phyloP scores from a whole-genome alignment of 139 green algal genomes.

The Haematococcus sp. region DNA sequence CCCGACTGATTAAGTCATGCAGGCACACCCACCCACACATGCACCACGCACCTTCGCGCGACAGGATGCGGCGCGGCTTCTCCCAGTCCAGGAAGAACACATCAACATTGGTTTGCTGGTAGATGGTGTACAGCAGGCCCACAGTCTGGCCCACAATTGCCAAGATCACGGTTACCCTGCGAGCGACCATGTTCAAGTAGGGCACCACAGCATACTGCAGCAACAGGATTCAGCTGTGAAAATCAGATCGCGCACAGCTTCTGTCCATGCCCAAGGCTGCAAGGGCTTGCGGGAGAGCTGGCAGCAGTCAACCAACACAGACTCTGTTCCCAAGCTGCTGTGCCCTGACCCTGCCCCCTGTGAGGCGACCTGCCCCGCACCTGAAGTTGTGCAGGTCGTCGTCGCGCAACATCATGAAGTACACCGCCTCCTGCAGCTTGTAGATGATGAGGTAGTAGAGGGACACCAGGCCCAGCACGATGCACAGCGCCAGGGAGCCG shows the following conservation, averaged over 20 bases:
- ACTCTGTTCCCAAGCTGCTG: no score
- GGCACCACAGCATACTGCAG: background rate
- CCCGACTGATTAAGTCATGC: no score
- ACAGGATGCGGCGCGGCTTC: conserved; percentile 49
- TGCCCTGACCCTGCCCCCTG: no score
- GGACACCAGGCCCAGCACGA: conserved; percentile 44
- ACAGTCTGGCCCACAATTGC: conserved; percentile 51
- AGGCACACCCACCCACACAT: background rate
- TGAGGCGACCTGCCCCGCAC: background rate
- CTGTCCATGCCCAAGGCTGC: no score
- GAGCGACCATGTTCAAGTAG: background rate
- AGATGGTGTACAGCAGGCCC: conserved; percentile 42
- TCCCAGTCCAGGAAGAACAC: conserved; percentile 76
- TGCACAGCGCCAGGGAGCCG: conserved; percentile 30
- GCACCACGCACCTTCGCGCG: conserved; percentile 30
- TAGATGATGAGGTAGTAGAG: conserved; percentile 62
- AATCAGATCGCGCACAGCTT: no score
- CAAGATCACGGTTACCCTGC: conserved; percentile 45
- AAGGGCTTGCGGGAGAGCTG: no score
- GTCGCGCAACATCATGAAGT: conserved; percentile 47
- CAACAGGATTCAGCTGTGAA: no score
- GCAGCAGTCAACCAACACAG: no score
- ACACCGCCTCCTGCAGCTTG: conserved; percentile 59
- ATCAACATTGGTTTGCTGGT: conserved; percentile 32
- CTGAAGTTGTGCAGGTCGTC: conserved; percentile 50